These are phyloP conservation scores for Paspalum vaginatum DNA, from an alignment of 176 grass and related monocot genomes.

Conservation along the genomic window DNA sequence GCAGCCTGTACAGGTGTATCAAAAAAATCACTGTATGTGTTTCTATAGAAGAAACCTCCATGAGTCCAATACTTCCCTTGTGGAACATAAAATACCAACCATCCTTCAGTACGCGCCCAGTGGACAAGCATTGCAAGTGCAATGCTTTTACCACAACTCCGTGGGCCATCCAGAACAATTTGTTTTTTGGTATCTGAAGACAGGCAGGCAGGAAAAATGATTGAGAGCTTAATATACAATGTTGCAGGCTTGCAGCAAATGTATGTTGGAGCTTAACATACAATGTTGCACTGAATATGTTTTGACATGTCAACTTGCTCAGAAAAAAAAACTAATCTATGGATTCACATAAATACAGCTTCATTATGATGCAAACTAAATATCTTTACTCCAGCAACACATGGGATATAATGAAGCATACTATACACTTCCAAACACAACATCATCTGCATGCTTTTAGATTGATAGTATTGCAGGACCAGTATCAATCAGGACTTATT, in stretches of 20 bases:
- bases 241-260: not conserved
- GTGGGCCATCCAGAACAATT: constrained; percentile 92
- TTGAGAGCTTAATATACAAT: not conserved
- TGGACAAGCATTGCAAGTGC: constrained; percentile 97
- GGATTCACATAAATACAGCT: not conserved
- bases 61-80: constrained; percentile 90
- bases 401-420: not conserved
- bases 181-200: constrained; percentile 73
- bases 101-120: constrained; percentile 94
- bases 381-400: not conserved
- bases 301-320: constrained; percentile 1
- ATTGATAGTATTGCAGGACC: not conserved
- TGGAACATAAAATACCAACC: constrained; percentile 97
- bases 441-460: not conserved
- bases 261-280: not conserved
- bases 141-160: constrained; percentile 89
- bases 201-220: constrained; percentile 6
- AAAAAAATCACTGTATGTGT: constrained; percentile 65
- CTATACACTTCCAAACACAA: not conserved
- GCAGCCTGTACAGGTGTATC: constrained; percentile 82
- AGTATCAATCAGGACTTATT: constrained; percentile 17
- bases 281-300: not conserved
- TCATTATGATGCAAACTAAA: constrained; percentile 32
- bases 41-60: constrained; percentile 96
- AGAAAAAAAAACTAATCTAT: constrained; percentile 12